Conservation (phyloP, 129 eudicot species). For the Helianthus tuberosus region DNA sequence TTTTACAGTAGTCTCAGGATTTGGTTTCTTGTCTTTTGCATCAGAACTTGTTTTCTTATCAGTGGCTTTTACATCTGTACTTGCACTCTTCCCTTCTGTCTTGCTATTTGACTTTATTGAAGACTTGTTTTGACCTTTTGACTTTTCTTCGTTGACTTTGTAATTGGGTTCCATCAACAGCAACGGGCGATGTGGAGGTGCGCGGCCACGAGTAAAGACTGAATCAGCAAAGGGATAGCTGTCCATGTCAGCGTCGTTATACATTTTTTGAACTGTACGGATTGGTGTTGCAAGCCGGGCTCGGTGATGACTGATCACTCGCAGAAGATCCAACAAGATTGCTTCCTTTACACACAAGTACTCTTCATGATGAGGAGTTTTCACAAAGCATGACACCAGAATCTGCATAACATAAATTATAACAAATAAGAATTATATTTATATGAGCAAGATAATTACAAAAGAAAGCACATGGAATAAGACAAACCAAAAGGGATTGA, state of each 20-base stretch:
- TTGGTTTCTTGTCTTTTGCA: slow-evolving; percentile 38
- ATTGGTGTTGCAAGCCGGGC: slow-evolving; percentile 98
- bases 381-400: slow-evolving; percentile 89
- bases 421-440: slow-evolving; percentile 1
- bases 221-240: slow-evolving; percentile 72
- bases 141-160: slow-evolving; percentile 76
- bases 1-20: slow-evolving; percentile 15
- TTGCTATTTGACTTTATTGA: slow-evolving; percentile 45
- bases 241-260: slow-evolving; percentile 70
- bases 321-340: slow-evolving; percentile 80
- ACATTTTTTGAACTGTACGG: slow-evolving; percentile 87
- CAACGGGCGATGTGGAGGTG: slow-evolving; percentile 61
- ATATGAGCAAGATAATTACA: background rate
- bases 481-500: slow-evolving; percentile 83
- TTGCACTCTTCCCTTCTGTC: slow-evolving; percentile 37
- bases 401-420: slow-evolving; percentile 51
- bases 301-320: slow-evolving; percentile 87
- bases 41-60: slow-evolving; percentile 38
- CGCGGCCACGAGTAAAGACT: slow-evolving; percentile 54
- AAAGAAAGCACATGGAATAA: slow-evolving; percentile 8
- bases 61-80: slow-evolving; percentile 34
- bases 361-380: slow-evolving; percentile 91
- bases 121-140: slow-evolving; percentile 59
- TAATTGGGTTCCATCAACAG: slow-evolving; percentile 73
- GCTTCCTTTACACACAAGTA: slow-evolving; percentile 94